A percentile compares a stretch with the other conserved stretches of the same genome.
Conservation (phyloP, 352 stramenopile species). For the Thalassiosira exigua region DNA sequence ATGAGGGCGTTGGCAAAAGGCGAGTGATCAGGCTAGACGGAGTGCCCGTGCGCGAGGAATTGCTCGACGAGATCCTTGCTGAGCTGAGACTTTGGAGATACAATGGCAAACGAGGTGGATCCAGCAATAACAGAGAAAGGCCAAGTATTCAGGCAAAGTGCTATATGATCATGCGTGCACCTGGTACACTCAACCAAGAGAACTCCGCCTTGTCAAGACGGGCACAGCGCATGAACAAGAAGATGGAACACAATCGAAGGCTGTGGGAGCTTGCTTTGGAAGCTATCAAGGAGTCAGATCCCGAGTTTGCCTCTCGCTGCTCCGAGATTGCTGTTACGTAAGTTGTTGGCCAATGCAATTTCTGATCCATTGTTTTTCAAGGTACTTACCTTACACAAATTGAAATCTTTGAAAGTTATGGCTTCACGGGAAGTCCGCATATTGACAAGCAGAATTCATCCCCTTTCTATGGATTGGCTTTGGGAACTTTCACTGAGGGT, state of each 20-base stretch:
- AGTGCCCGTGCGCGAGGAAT: constrained; percentile 28
- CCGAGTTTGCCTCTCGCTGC: constrained; percentile 39
- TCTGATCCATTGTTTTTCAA: too few relatives aligned
- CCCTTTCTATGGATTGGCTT: constrained; percentile 52
- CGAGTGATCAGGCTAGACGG: constrained; percentile 27
- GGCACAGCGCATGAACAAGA: constrained; percentile 35
- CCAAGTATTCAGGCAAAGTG: constrained; percentile 44
- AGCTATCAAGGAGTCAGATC: constrained; percentile 43
- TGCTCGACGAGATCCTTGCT: constrained; percentile 35
- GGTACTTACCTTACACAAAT: too few relatives aligned
- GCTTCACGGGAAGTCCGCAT: constrained; percentile 53
- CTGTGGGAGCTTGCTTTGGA: constrained; percentile 51
- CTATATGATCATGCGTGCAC: constrained; percentile 62
- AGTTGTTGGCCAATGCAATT: too few relatives aligned
- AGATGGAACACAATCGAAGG: constrained; percentile 41
- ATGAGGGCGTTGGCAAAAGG: constrained; percentile 18
- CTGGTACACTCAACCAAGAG: constrained; percentile 13
- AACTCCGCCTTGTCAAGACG: constrained; percentile 11
- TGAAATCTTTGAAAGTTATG: too few relatives aligned
- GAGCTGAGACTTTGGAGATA: constrained; percentile 35
- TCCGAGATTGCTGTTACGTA: constrained; percentile 55
- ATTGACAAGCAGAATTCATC: constrained; percentile 61
- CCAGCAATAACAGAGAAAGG: constrained; percentile 38
- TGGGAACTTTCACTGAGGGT: constrained; percentile 53
- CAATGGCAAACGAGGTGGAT: constrained; percentile 27